Percentiles rank a stretch among this genome's conserved stretches.
Conservation (phyloP, 2,329 filamentous ascomycete genomes). For the Sarocladiaceae sp. region DNA sequence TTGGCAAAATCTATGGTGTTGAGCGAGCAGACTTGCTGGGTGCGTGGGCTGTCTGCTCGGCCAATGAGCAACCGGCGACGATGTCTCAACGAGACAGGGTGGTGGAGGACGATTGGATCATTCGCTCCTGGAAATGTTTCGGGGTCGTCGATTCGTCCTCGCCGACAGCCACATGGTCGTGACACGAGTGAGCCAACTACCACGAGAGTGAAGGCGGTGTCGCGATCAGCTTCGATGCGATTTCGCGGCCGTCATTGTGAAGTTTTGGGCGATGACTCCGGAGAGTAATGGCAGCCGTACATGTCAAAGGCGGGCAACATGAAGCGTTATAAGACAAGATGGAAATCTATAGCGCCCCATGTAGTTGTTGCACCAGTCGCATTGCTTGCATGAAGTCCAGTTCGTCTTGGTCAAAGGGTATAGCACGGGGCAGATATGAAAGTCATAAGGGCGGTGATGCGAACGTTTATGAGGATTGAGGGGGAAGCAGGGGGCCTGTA, state of each 20-base stretch:
- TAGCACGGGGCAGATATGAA: neutral
- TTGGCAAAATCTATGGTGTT: neutral
- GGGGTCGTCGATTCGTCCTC: neutral
- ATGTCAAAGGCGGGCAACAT: too few species aligned
- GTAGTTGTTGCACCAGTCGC: conserved; percentile 4
- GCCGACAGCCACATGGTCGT: too few species aligned
- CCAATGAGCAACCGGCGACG: neutral
- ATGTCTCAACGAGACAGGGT: neutral
- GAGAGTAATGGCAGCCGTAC: too few species aligned
- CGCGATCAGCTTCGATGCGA: too few species aligned
- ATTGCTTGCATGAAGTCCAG: neutral
- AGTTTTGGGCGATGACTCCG: too few species aligned
- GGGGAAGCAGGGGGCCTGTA: neutral
- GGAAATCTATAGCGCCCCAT: neutral
- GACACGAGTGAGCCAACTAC: too few species aligned
- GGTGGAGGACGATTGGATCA: neutral
- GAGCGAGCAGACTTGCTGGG: neutral
- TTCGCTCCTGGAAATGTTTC: neutral
- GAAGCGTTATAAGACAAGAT: neutral
- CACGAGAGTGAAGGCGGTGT: too few species aligned
- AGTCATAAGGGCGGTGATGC: conserved; percentile 1
- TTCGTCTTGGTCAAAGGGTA: neutral
- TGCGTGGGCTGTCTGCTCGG: neutral
- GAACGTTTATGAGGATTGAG: neutral
- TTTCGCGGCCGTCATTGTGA: too few species aligned